Percentiles rank a stretch among this genome's conserved stretches.
These are phyloP conservation scores for Cercospora zeae-maydis DNA, from an alignment of 2,329 filamentous ascomycete species.

Conservation along the genomic window DNA sequence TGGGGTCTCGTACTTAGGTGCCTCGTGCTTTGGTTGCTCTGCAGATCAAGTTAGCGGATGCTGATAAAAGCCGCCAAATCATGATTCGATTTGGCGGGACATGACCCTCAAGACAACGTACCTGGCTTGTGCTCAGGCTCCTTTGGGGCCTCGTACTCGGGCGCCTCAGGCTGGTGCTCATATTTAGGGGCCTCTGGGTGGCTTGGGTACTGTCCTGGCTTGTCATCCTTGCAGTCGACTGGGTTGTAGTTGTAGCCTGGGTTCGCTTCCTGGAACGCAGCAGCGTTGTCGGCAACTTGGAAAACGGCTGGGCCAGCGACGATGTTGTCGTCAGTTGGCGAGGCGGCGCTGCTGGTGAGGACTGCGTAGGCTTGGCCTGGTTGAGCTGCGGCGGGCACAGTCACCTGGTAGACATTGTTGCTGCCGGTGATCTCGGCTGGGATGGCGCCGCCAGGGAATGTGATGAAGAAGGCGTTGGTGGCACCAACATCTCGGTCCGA, in stretches of 20 bases:
- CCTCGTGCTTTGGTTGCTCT: not conserved
- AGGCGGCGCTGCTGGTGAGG: constrained; percentile 22
- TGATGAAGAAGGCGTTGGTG: constrained; percentile 28
- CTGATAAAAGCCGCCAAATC: not conserved
- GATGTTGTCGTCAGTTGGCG: constrained; percentile 30
- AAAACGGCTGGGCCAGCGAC: constrained; percentile 32
- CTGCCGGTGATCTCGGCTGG: constrained; percentile 23
- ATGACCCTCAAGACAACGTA: not conserved
- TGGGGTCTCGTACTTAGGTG: not conserved
- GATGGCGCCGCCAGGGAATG: constrained; percentile 25
- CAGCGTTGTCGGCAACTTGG: constrained; percentile 19
- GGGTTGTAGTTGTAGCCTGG: constrained; percentile 5
- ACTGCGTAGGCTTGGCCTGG: constrained; percentile 30
- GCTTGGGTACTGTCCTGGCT: not conserved
- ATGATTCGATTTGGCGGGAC: not conserved
- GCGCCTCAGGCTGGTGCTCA: no score
- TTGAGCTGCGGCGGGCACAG: constrained; percentile 22
- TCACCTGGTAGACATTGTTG: constrained; percentile 21
- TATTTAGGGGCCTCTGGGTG: no score
- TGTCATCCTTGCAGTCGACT: not conserved
- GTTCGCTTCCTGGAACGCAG: not conserved
- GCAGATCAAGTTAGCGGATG: not conserved
- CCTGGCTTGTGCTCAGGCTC: not conserved
- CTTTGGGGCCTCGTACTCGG: no score
- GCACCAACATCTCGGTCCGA: constrained; percentile 21